Evolutionary conservation across 306 rosid genomes (phyloP).

Genomic region (Coriaria nepalensis): DNA sequence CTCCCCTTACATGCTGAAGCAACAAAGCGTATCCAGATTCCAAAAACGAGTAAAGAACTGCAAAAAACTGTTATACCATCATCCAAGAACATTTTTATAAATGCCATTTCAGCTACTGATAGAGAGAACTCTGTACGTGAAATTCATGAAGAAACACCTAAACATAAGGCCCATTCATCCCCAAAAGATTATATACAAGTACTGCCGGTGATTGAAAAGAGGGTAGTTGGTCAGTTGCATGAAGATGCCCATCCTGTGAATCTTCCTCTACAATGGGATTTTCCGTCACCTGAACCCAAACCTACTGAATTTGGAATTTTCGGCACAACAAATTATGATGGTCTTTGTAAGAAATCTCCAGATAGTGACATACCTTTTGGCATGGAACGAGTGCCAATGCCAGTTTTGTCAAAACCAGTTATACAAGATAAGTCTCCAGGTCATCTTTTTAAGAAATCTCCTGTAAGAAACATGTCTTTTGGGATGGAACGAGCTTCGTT

Average conservation of each 20-base stretch:
- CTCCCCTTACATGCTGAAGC: conserved; percentile 24
- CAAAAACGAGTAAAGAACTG: conserved; percentile 23
- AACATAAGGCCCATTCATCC: conserved; percentile 23
- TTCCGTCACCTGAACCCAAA: conserved; percentile 32
- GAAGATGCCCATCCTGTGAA: conserved; percentile 19
- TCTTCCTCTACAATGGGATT: conserved; percentile 19
- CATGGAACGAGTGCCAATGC: conserved; percentile 26
- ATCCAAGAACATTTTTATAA: conserved; percentile 23
- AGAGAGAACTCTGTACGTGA: conserved; percentile 11
- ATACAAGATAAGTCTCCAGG: conserved; percentile 25
- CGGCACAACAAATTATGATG: conserved; percentile 23
- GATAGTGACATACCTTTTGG: conserved; percentile 22
- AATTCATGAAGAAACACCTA: conserved; percentile 45
- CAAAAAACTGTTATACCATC: conserved; percentile 17
- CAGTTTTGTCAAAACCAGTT: conserved; percentile 30
- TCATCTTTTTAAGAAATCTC: conserved; percentile 19
- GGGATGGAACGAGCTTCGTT: conserved; percentile 23
- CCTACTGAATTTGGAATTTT: conserved; percentile 22
- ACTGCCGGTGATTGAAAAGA: conserved; percentile 23
- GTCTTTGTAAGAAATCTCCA: conserved; percentile 21
- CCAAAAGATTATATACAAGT: conserved; percentile 29
- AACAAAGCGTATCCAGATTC: conserved; percentile 20
- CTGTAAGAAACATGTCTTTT: conserved; percentile 23
- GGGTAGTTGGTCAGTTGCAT: conserved; percentile 16
- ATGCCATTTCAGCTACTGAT: conserved; percentile 2